phyloP scores from a whole-genome alignment of 2,329 filamentous ascomycete species.

The Trichoderma polysporum region DNA sequence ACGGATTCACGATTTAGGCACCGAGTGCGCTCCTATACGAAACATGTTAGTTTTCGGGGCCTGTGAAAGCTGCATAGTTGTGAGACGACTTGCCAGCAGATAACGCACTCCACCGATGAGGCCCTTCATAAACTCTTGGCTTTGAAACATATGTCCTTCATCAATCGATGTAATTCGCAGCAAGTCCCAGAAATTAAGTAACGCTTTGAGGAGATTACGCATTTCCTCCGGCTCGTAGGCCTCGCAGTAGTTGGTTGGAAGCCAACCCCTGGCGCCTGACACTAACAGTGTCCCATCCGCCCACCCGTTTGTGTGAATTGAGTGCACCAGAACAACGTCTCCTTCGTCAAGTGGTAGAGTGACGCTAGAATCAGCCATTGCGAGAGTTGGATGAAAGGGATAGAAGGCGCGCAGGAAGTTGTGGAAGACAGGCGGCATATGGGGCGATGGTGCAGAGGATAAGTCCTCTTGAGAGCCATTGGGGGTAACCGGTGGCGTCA shows the following conservation, averaged over 20 bases:
- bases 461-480: slow-evolving; percentile 65
- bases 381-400: slow-evolving; percentile 78
- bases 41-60: slow-evolving; percentile 18
- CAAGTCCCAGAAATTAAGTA: slow-evolving; percentile 91
- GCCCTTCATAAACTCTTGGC: slow-evolving; percentile 91
- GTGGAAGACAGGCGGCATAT: slow-evolving; percentile 71
- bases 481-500: slow-evolving; percentile 76
- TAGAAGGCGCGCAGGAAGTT: slow-evolving; percentile 95
- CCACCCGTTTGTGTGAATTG: slow-evolving; percentile 97
- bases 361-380: slow-evolving; percentile 79
- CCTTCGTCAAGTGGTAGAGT: slow-evolving; percentile 87
- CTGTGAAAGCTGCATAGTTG: neutral
- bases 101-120: slow-evolving; percentile 91
- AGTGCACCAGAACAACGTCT: slow-evolving; percentile 91
- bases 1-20: slow-evolving; percentile 81
- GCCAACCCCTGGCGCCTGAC: slow-evolving; percentile 86
- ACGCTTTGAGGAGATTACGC: slow-evolving; percentile 76
- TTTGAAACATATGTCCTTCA: slow-evolving; percentile 76
- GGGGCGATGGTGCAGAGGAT: slow-evolving; percentile 38
- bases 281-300: slow-evolving; percentile 89
- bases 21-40: slow-evolving; percentile 73
- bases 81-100: slow-evolving; percentile 66
- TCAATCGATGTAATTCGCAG: slow-evolving; percentile 74
- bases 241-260: slow-evolving; percentile 98
- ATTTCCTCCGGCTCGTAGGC: slow-evolving; percentile 88